phyloP scores from a whole-genome alignment of 2,329 filamentous ascomycete species.

The Trichoderma simmonsii region DNA sequence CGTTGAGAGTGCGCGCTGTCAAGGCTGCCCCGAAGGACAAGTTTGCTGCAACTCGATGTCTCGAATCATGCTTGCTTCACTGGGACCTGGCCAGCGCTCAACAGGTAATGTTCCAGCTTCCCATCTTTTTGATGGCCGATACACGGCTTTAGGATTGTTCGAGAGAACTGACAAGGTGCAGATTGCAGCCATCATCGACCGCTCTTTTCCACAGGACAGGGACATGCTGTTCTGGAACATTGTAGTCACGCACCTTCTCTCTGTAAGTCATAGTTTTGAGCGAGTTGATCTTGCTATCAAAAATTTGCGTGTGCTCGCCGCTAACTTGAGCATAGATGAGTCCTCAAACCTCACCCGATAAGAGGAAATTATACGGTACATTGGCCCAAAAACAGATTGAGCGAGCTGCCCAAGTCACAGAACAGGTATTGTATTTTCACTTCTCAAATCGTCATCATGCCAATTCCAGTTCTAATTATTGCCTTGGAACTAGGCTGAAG shows the following conservation, averaged over 20 bases:
- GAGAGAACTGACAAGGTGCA: constrained; percentile 25
- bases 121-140: neutral
- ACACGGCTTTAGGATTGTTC: neutral
- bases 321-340: constrained; percentile 37
- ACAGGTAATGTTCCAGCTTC: constrained; percentile 39
- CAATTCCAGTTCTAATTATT: neutral
- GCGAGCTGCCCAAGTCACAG: constrained; percentile 45
- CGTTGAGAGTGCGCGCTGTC: constrained; percentile 48
- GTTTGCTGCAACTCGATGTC: constrained; percentile 40
- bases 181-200: constrained; percentile 55
- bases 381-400: constrained; percentile 51
- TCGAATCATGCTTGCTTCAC: constrained; percentile 52
- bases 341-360: constrained; percentile 45
- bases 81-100: constrained; percentile 57
- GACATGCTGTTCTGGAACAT: constrained; percentile 55
- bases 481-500: constrained; percentile 22
- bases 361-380: constrained; percentile 50
- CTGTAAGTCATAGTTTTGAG: constrained; percentile 38
- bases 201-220: constrained; percentile 47
- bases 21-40: constrained; percentile 52
- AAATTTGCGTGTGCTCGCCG: neutral
- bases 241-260: constrained; percentile 50
- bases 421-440: constrained; percentile 35
- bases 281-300: too few relatives aligned
- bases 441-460: neutral